These are phyloP conservation scores for Daldinia grandis DNA, from an alignment of 495 filamentous ascomycete species.

Conservation along the genomic window DNA sequence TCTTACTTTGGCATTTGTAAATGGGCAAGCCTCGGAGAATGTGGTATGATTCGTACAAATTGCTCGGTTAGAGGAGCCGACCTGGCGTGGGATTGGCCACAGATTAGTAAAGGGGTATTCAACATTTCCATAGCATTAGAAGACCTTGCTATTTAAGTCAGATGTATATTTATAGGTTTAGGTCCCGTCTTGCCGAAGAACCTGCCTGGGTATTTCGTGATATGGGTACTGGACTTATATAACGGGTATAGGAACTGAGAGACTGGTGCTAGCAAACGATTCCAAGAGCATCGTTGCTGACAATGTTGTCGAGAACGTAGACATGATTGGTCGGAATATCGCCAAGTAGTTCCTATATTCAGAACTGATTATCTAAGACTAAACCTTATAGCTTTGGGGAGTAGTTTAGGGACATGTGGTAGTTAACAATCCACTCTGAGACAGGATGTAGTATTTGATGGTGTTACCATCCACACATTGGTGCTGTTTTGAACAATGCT, in stretches of 20 bases:
- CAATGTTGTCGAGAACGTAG: background rate
- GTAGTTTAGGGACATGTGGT: background rate
- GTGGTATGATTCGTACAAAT: background rate
- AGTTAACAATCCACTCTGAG: background rate
- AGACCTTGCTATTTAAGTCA: background rate
- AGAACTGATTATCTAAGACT: background rate
- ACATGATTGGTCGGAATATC: background rate
- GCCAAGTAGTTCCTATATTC: background rate
- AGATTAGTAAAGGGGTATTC: background rate
- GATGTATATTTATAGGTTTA: too few species aligned
- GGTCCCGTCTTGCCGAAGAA: background rate
- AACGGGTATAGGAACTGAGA: too few species aligned
- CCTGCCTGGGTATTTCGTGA: background rate
- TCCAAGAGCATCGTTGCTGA: background rate
- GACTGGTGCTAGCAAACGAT: background rate
- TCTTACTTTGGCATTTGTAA: background rate
- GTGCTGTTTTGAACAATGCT: background rate
- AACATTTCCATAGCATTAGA: background rate
- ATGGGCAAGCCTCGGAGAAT: background rate
- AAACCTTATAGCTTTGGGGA: background rate
- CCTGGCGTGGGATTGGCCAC: background rate
- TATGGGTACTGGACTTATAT: too few species aligned
- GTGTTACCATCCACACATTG: conserved; percentile 6
- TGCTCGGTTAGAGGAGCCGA: background rate
- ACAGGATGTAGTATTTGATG: background rate